Evolutionary conservation across 164 flowering plant genomes (phyloP).

Genomic region (Umbellularia californica): DNA sequence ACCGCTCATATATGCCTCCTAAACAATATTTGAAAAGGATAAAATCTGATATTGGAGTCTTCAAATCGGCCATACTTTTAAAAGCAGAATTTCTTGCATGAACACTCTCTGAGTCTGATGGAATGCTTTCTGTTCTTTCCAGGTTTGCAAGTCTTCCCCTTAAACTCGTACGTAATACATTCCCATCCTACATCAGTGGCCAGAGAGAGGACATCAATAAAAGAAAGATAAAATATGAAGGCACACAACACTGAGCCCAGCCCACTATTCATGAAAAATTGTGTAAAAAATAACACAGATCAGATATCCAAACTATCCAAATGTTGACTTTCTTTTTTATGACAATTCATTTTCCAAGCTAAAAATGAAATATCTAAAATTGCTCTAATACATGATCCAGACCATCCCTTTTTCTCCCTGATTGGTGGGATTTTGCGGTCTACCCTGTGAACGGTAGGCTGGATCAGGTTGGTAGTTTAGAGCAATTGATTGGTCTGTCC

Average conservation of each 20-base stretch:
- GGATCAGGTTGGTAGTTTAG: neutral
- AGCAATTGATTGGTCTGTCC: neutral
- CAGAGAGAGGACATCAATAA: neutral
- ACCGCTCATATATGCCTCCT: constrained; percentile 59
- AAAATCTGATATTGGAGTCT: constrained; percentile 51
- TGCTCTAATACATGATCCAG: neutral
- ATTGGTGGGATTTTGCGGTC: neutral
- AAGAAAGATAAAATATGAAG: neutral
- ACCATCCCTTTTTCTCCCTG: neutral
- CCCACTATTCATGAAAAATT: neutral
- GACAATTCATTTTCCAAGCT: neutral
- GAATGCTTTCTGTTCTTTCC: constrained; percentile 38
- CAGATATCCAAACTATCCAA: no score
- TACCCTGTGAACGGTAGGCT: neutral
- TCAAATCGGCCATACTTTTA: constrained; percentile 23
- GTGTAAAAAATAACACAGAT: no score
- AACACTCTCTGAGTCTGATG: constrained; percentile 62
- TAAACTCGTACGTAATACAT: constrained; percentile 21
- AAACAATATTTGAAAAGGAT: constrained; percentile 74
- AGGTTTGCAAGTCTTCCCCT: constrained; percentile 30
- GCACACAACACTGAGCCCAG: neutral
- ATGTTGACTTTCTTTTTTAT: no score
- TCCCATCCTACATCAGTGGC: constrained; percentile 32
- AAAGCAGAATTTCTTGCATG: constrained; percentile 39
- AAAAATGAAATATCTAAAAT: no score